Base-by-base conservation (phyloP, 2,329 filamentous ascomycete genomes). In the Colletotrichum falcatum region DNA sequence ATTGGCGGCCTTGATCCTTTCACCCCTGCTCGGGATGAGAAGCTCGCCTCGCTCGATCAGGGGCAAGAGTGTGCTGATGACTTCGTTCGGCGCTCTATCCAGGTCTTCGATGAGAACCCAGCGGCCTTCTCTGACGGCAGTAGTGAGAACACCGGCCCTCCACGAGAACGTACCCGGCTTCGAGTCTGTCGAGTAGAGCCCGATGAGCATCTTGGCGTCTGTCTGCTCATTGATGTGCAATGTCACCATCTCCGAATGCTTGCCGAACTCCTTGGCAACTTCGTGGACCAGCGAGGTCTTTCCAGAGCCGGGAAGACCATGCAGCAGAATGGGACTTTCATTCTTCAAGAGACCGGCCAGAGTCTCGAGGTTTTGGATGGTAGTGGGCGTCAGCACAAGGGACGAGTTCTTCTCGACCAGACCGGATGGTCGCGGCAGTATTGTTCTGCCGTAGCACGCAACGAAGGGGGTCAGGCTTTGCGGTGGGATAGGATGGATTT, bases 31-130 rank as follows among this genome's bases (percentile, higher is more conserved):
- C 0, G 96, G 94, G 37, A 99, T 94, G 5, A 97, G 85, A 18
- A 99, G 87, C 79, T 98, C 94, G n/a, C 94, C 91, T 70, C 93
- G 90, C 81, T 99, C 96, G 70, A 99, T 95, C 11, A 99, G 86
- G 12, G 97, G 96, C 33, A 99, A 85, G 35, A 99, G 88, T 18
- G 95, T 94, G 78, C 95, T 97, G 79, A 99, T 90, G 58, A 99
- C 93, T 80, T 99, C 96, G 74, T 94, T 95, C 5, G 97, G 96
- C 14, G 96, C 96, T 72, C 95, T 91, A 78, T 99, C 95, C 49
- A 99, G 86, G 80, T 99, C 97, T 80, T 99, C 97, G 70, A 99
- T 97, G 74, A 99, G 86, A 8, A 99, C 93, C 97, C 96, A 99
- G 77, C 95, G 89, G 20, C 96, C 97, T 83, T 99, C 95, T 77